Evolutionary conservation across 1,284 basidiomycete species (phyloP).

Genomic region (Thecaphora thlaspeos): DNA sequence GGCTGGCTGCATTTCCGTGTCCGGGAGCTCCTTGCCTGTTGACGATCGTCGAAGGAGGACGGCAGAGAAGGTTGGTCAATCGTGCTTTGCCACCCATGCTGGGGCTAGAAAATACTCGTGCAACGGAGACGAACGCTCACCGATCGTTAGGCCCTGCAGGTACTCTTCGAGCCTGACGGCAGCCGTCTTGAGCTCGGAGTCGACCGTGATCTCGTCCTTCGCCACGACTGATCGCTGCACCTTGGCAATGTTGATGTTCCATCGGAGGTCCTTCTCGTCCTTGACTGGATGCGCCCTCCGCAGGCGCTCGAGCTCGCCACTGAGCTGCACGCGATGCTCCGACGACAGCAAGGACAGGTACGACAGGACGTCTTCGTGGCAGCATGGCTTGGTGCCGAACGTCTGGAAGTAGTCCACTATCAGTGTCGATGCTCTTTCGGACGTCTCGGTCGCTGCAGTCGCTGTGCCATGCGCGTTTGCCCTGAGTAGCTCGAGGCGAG

Average conservation of each 20-base stretch:
- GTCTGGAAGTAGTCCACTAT: conserved; percentile 65
- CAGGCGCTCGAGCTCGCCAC: conserved; percentile 2
- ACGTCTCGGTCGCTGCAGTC: conserved; percentile 1
- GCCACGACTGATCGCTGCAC: conserved; percentile 20
- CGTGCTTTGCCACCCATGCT: no score
- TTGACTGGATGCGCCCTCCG: conserved; percentile 6
- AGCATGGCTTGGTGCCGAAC: conserved; percentile 77
- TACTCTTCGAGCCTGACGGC: conserved; percentile 59
- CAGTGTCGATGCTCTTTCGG: conserved; percentile 1
- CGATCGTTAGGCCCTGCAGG: conserved; percentile 65
- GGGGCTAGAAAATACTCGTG: no score
- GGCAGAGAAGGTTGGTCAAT: no score
- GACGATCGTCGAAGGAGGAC: not conserved
- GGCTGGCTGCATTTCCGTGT: conserved; percentile 78
- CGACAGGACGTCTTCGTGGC: conserved; percentile 76
- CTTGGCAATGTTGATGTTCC: conserved; percentile 32
- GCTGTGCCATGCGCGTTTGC: conserved; percentile 3
- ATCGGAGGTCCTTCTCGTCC: conserved; percentile 15
- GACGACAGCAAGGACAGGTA: conserved; percentile 64
- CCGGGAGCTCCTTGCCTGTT: conserved; percentile 64
- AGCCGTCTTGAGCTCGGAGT: conserved; percentile 8
- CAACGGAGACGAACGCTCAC: not conserved
- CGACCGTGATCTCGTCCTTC: conserved; percentile 3
- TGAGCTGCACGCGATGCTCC: conserved; percentile 54
- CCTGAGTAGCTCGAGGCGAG: conserved; percentile 62